Evolutionary conservation across 169 alveolate species (phyloP).

Genomic region (Plasmodium malariae): DNA sequence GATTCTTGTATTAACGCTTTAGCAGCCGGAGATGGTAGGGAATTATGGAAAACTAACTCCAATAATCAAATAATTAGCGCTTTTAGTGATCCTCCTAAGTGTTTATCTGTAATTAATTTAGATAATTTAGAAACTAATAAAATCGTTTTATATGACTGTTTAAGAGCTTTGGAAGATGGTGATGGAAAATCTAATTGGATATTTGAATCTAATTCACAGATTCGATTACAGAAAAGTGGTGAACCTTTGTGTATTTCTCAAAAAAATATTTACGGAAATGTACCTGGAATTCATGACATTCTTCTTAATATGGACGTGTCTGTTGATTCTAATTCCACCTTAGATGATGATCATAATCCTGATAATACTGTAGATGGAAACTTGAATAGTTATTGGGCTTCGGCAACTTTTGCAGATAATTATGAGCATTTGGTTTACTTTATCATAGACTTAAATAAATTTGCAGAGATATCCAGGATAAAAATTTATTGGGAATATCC

Average conservation of each 20-base stretch:
- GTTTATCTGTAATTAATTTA: slow-evolving; percentile 56
- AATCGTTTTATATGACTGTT: slow-evolving; percentile 84
- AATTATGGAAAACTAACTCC: slow-evolving; percentile 85
- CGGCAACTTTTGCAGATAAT: slow-evolving; percentile 86
- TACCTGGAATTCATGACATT: slow-evolving; percentile 89
- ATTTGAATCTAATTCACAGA: slow-evolving; percentile 89
- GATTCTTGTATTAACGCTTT: slow-evolving; percentile 88
- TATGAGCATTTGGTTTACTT: slow-evolving; percentile 82
- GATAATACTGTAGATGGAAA: slow-evolving; percentile 89
- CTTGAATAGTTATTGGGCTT: slow-evolving; percentile 92
- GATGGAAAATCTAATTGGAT: slow-evolving; percentile 89
- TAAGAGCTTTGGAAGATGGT: slow-evolving; percentile 88
- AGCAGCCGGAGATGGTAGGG: slow-evolving; percentile 83
- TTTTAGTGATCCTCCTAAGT: slow-evolving; percentile 67
- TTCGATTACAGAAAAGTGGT: slow-evolving; percentile 83
- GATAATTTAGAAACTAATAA: slow-evolving; percentile 38
- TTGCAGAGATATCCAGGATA: slow-evolving; percentile 81
- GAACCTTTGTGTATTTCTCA: slow-evolving; percentile 89
- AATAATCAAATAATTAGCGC: slow-evolving; percentile 82
- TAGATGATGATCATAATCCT: slow-evolving; percentile 84
- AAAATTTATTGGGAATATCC: slow-evolving; percentile 93
- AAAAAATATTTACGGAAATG: slow-evolving; percentile 81
- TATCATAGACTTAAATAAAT: slow-evolving; percentile 84
- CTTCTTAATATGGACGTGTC: slow-evolving; percentile 75
- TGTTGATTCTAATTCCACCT: slow-evolving; percentile 78